Evolutionary conservation across 2,329 filamentous ascomycete genomes (phyloP), one percentile per base, ranked within the genome.

Genomic region (Fusarium sp.): DNA sequence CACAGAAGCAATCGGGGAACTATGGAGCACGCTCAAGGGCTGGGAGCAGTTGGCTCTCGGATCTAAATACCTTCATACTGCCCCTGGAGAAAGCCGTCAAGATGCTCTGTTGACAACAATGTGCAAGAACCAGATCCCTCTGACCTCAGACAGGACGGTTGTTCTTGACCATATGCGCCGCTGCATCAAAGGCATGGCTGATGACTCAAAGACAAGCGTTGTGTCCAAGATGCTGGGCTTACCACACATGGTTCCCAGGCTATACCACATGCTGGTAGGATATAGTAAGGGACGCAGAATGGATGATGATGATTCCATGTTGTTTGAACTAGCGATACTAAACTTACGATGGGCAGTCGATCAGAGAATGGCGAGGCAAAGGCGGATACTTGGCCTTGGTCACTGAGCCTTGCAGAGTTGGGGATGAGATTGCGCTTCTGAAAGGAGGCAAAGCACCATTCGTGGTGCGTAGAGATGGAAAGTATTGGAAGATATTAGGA

Each of bases 401-500:
- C 22, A 34, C 61, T 11, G 35, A 45, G 34, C 2, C 38, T 16
- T 9, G 5, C 2, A 18, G 8, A 9, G 27, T 31, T 10, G 40
- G 61, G 1, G 61, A 64, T 47, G 2, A 9, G 16, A 58, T 67
- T n/a, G 38, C 31, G 1, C 24, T 64, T 0, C 50, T 67, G 16
- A 40, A 34, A 2, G 38, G 50, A 0, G 65, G 62, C 1, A 65
- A 47, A 9, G 59, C 65, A 1, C 65, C 65, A 1, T 67, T 35
- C 22, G 62, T 67, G 6, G 6, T 67, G 5, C 27, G 52, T 1
- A 59, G 47, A n/a, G 20, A 14, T 2, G 20, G 65, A 0, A 13
- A 59, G 2, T 45, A 31, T 18, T 67, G 65, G 65, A 65, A 3
- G 34, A 65, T 67, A 18, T 3, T 67, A n/a, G 65, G 50, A 5